A percentile compares a stretch with the other conserved stretches of the same genome.
These are phyloP conservation scores for Kwoniella dendrophila DNA, from an alignment of 768 basidiomycete species.

Conservation along the genomic window DNA sequence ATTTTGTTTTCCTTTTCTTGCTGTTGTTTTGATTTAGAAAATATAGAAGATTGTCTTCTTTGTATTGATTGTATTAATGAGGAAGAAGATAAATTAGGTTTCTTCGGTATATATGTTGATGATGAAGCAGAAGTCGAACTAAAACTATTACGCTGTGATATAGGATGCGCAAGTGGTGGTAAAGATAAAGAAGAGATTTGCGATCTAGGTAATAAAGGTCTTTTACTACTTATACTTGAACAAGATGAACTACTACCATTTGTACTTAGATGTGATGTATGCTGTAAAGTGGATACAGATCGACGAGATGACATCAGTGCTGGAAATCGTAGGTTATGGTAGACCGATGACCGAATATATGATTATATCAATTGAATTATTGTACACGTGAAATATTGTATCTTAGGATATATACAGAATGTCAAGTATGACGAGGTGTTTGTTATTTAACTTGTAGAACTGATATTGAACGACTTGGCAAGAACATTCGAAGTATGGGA, in stretches of 20 bases:
- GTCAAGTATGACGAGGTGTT: background rate
- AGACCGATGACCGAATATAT: slow-evolving; percentile 8
- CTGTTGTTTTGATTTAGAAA: background rate
- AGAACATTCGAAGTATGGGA: too few relatives aligned
- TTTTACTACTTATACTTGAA: too few relatives aligned
- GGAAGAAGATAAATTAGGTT: background rate
- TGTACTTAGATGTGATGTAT: slow-evolving; percentile 1
- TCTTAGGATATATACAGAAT: background rate
- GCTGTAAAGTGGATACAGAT: slow-evolving; percentile 1
- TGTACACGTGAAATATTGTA: background rate
- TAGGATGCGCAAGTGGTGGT: slow-evolving; percentile 16
- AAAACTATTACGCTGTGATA: background rate
- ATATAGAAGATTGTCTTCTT: background rate
- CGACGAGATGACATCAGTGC: slow-evolving; percentile 17
- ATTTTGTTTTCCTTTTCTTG: slow-evolving; percentile 10
- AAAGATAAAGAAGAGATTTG: slow-evolving; percentile 25
- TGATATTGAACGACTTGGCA: too few relatives aligned
- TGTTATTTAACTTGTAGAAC: too few relatives aligned
- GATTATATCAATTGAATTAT: background rate
- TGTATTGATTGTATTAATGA: slow-evolving; percentile 6
- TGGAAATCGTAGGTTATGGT: background rate
- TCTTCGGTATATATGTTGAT: background rate
- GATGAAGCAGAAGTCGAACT: slow-evolving; percentile 3
- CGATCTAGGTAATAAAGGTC: slow-evolving; percentile 24
- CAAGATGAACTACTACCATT: background rate